Evolutionary conservation across 208 protist genomes (phyloP).

Genomic region (Trypanosoma boissoni): DNA sequence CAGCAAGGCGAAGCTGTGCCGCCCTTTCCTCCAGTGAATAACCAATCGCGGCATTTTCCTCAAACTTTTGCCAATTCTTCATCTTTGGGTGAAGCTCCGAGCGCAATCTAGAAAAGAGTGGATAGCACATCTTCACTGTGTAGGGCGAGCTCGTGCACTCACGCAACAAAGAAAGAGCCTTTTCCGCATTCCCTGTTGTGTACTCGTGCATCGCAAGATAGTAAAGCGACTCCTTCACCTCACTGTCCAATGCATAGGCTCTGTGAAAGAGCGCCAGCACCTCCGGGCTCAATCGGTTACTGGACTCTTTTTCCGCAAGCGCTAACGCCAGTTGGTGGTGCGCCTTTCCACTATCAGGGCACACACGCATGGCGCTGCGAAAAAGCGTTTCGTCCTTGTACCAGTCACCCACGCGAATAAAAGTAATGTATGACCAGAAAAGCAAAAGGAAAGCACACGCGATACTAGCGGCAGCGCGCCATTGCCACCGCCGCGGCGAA

Average conservation of each 20-base stretch:
- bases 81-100: constrained; percentile 30
- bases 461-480: constrained; percentile 16
- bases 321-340: constrained; percentile 29
- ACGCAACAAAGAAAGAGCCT: constrained; percentile 34
- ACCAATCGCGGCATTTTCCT: constrained; percentile 30
- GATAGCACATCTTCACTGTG: constrained; percentile 25
- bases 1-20: constrained; percentile 27
- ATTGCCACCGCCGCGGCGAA: constrained; percentile 9
- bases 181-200: constrained; percentile 19
- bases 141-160: constrained; percentile 35
- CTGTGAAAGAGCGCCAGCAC: constrained; percentile 24
- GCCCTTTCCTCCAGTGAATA: constrained; percentile 29
- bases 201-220: constrained; percentile 39
- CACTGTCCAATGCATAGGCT: constrained; percentile 32
- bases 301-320: constrained; percentile 12
- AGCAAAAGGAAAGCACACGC: constrained; percentile 21
- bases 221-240: constrained; percentile 37
- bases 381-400: constrained; percentile 42
- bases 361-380: constrained; percentile 31
- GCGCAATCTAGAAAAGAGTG: constrained; percentile 24
- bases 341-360: constrained; percentile 55
- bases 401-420: constrained; percentile 49
- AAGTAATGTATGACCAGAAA: constrained; percentile 35
- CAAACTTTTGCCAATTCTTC: constrained; percentile 31
- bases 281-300: constrained; percentile 19